These are phyloP conservation scores for Eutypella sp. DNA, from an alignment of 2,329 filamentous ascomycete species.

Conservation along the genomic window DNA sequence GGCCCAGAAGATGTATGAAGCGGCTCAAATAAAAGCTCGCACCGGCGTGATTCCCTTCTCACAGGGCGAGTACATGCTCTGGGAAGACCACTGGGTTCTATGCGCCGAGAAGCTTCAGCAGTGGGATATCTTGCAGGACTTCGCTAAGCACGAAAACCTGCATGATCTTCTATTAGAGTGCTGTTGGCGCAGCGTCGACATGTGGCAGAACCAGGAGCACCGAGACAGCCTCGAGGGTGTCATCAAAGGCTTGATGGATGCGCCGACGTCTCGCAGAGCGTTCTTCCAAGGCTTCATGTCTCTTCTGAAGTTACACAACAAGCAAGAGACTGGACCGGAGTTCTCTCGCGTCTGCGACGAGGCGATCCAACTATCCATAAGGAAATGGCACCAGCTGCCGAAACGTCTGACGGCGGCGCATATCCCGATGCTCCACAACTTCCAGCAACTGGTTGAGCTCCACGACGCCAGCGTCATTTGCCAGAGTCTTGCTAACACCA, in stretches of 20 bases:
- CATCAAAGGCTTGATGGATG: constrained; percentile 96
- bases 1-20: constrained; percentile 93
- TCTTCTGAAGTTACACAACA: constrained; percentile 86
- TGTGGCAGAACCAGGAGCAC: constrained; percentile 83
- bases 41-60: constrained; percentile 96
- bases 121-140: constrained; percentile 96
- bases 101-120: constrained; percentile 98
- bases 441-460: constrained; percentile 94
- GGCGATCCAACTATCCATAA: constrained; percentile 91
- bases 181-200: constrained; percentile 91
- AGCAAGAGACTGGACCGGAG: constrained; percentile 72
- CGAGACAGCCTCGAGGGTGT: constrained; percentile 86
- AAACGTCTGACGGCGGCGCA: constrained; percentile 91
- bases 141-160: constrained; percentile 97
- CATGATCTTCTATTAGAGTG: constrained; percentile 94
- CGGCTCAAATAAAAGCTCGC: constrained; percentile 92
- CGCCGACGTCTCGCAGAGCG: constrained; percentile 83
- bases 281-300: constrained; percentile 99
- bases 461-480: constrained; percentile 98
- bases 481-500: constrained; percentile 81
- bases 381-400: constrained; percentile 99
- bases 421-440: constrained; percentile 91
- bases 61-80: constrained; percentile 95
- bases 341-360: constrained; percentile 92
- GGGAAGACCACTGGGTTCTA: constrained; percentile 98